Percentiles rank a stretch among this genome's conserved stretches.
phyloP scores from a whole-genome alignment of 2,329 filamentous ascomycete genomes.

The Aspergillus phoenicis region DNA sequence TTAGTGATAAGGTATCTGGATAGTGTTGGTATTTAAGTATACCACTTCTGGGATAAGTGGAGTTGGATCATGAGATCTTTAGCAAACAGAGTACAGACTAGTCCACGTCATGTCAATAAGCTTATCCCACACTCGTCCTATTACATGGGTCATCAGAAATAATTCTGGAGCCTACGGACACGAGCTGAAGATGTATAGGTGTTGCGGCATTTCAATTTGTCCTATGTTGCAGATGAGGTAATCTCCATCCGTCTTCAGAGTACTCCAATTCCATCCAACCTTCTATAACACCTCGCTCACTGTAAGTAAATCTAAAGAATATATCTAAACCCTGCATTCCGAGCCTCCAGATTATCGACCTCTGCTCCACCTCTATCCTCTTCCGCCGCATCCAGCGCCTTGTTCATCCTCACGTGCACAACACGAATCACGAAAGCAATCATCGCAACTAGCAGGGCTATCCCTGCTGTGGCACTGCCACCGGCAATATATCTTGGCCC shows the following conservation, averaged over 20 bases:
- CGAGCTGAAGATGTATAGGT: background rate
- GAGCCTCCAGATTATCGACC: background rate
- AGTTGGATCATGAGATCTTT: background rate
- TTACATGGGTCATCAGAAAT: background rate
- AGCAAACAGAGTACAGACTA: background rate
- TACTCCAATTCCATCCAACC: background rate
- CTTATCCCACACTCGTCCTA: background rate
- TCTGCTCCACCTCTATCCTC: conserved; percentile 9
- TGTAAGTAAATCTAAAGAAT: conserved; percentile 17
- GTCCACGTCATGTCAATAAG: background rate
- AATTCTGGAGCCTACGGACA: background rate
- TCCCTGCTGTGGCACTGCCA: conserved; percentile 38
- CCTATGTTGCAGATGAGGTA: background rate
- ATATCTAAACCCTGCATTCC: conserved; percentile 23
- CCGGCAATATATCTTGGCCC: conserved; percentile 43
- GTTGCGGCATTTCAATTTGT: no score
- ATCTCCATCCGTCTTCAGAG: background rate
- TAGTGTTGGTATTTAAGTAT: background rate
- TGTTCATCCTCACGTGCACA: conserved; percentile 39
- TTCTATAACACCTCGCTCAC: background rate
- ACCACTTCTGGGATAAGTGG: no score
- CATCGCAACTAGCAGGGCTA: conserved; percentile 38
- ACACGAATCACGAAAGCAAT: conserved; percentile 39
- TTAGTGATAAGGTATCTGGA: no score
- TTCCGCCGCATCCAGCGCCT: conserved; percentile 30